phyloP scores from a whole-genome alignment of 192 early-diverging fungal species.

The Backusella luteola region DNA sequence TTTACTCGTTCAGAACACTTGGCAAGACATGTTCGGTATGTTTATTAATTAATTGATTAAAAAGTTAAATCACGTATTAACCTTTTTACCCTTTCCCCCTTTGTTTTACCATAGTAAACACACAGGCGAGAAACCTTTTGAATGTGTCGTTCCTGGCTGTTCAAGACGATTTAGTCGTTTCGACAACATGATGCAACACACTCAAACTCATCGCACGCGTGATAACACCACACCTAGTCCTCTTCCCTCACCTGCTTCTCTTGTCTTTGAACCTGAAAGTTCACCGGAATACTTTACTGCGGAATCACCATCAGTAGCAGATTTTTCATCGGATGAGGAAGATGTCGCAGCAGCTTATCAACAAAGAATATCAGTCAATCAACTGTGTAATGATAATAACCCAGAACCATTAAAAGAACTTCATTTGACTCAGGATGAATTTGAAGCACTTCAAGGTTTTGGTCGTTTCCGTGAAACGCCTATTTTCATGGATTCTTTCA shows the following conservation, averaged over 20 bases:
- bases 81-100: not conserved
- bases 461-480: slow-evolving; percentile 28
- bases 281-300: not conserved
- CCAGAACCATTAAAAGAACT: slow-evolving; percentile 1
- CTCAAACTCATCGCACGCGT: slow-evolving; percentile 60
- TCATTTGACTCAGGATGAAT: slow-evolving; percentile 32
- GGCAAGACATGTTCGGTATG: slow-evolving; percentile 47
- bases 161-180: slow-evolving; percentile 69
- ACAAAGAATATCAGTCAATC: not conserved
- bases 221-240: not conserved
- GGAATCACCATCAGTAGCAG: not conserved
- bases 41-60: not conserved
- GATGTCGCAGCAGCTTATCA: not conserved
- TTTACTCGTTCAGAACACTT: slow-evolving; percentile 55
- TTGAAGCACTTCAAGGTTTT: slow-evolving; percentile 37
- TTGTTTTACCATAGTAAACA: slow-evolving; percentile 22
- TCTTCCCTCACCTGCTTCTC: not conserved
- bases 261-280: not conserved
- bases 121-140: slow-evolving; percentile 62
- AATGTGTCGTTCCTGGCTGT: slow-evolving; percentile 64
- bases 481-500: slow-evolving; percentile 6
- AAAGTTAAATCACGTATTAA: not conserved
- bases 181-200: slow-evolving; percentile 82
- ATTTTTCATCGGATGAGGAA: not conserved
- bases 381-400: not conserved